Base-by-base conservation (phyloP, 192 early-diverging fungal species). In the Linnemannia zychae region DNA sequence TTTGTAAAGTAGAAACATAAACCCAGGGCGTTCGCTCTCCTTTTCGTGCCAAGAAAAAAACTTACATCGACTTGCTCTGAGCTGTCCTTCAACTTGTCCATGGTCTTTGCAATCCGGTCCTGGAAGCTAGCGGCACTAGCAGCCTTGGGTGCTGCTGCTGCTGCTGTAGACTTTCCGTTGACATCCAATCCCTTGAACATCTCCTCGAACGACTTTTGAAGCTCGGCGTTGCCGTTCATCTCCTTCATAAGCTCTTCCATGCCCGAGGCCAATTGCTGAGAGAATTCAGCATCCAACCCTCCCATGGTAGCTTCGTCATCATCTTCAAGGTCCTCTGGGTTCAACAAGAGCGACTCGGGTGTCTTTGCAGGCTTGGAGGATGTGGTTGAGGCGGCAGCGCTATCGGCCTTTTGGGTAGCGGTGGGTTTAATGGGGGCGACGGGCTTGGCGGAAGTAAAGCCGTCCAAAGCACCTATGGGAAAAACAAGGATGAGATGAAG, bases 11-110 rank as follows among this genome's bases (percentile, higher is more conserved):
- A 72, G 52, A 72, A 36, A 36, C 16, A 20, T 53, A 65, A 44
- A 11, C n/a, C 11, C 22, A 65, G n/a, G n/a, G n/a, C n/a, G n/a
- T n/a, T n/a, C 44, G 3, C 15, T 69, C 12, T 24, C 12, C 22
- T 52, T n/a, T 1, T 72, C 47, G 46, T n/a, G 33, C 18, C 34
- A 1, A 38, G 36, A 37, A 47, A 63, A 20, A 52, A 24, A 88
- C 89, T 84, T 93, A 96, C 96, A 73, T 98, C 94, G 15, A 95
- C 96, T 74, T 94, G 91, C 12, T 96, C 93, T 3, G 95, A 95
- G 74, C 96, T 97, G 75, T 94, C 93, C 78, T 95, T 95, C 17
- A 99, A 86, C 73, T 97, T 97, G 77, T 92, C 92, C 92, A 99
- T 94, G 17, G 98, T 99, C 60, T 96, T 92, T 60, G 93, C 92